These are phyloP conservation scores for Hsuehochloa calcarea DNA, from an alignment of 176 grass and related monocot genomes.

Conservation along the genomic window DNA sequence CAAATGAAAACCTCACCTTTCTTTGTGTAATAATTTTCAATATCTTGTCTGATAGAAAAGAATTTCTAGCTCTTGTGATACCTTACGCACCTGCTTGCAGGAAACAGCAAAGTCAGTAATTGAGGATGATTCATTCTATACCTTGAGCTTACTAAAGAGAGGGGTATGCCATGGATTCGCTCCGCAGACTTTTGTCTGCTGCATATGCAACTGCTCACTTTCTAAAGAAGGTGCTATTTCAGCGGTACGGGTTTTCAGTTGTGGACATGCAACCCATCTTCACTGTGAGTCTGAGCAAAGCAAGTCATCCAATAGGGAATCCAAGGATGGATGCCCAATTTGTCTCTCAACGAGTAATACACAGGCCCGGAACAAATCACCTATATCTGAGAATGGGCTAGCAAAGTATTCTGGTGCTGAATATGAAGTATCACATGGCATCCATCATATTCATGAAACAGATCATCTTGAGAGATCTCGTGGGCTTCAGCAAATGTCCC, in stretches of 20 bases:
- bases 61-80: constrained; percentile 13
- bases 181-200: constrained; percentile 74
- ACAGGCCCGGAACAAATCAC: constrained; percentile 43
- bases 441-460: constrained; percentile 60
- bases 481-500: constrained; percentile 74
- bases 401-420: constrained; percentile 34
- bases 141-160: constrained; percentile 88
- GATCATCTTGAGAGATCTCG: constrained; percentile 70
- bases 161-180: constrained; percentile 89
- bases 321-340: constrained; percentile 57
- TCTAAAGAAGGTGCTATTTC: constrained; percentile 67
- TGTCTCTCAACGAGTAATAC: constrained; percentile 69
- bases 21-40: background rate
- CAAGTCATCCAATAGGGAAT: constrained; percentile 50
- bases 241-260: constrained; percentile 72
- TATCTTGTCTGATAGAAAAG: constrained; percentile 25
- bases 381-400: constrained; percentile 62
- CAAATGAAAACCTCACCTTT: background rate
- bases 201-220: constrained; percentile 89
- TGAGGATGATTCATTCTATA: constrained; percentile 95
- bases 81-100: constrained; percentile 37
- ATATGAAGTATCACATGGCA: constrained; percentile 40
- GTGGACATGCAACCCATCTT: constrained; percentile 96
- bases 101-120: constrained; percentile 96
- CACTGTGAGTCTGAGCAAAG: constrained; percentile 79